Conservation (phyloP, 106 monocot genomes). For the Cymbidium sinense region DNA sequence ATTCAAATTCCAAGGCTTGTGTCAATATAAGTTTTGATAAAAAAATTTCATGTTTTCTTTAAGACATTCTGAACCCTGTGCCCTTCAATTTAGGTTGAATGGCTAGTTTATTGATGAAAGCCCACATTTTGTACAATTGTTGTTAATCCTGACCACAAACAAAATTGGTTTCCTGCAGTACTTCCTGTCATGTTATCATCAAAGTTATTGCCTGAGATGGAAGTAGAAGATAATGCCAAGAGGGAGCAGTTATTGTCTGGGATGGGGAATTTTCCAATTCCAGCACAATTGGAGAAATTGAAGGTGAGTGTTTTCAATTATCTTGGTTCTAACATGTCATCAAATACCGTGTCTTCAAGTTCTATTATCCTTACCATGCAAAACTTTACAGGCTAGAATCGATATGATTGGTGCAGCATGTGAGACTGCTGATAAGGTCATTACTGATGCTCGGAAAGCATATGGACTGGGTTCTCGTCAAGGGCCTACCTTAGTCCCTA, state of each 20-base stretch:
- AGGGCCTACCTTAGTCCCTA: constrained; percentile 54
- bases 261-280: constrained; percentile 65
- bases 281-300: constrained; percentile 84
- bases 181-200: constrained; percentile 96
- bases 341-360: background rate
- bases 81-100: background rate
- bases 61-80: too few relatives aligned
- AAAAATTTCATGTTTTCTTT: background rate
- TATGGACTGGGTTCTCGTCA: constrained; percentile 86
- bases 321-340: background rate
- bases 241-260: constrained; percentile 70
- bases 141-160: background rate
- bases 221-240: constrained; percentile 75
- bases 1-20: background rate
- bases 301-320: constrained; percentile 34
- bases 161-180: constrained; percentile 40
- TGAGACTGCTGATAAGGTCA: constrained; percentile 91
- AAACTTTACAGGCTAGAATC: constrained; percentile 70
- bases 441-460: constrained; percentile 75
- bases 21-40: background rate
- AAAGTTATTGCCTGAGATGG: constrained; percentile 96
- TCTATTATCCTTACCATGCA: background rate
- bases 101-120: background rate
- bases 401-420: constrained; percentile 87
- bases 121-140: background rate